phyloP scores from a whole-genome alignment of 2,329 filamentous ascomycete species.

The Fusarium succisae region DNA sequence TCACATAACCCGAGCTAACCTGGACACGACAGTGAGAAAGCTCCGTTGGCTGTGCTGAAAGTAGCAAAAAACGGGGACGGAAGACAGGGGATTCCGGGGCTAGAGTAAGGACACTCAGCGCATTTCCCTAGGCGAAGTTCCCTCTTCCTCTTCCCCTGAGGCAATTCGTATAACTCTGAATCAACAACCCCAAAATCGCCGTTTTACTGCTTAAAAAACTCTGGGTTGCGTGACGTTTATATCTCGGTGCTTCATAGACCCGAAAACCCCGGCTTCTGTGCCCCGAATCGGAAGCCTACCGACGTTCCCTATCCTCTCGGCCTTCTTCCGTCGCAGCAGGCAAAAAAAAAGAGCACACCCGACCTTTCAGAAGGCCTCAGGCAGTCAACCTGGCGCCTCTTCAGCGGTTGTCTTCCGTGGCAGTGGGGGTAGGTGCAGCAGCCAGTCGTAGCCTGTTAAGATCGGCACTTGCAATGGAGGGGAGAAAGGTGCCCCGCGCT shows the following conservation, averaged over 20 bases:
- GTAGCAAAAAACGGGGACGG: conserved; percentile 30
- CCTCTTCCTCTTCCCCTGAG: conserved; percentile 21
- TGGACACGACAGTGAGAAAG: neutral
- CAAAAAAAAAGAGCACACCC: neutral
- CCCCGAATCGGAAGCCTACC: conserved; percentile 35
- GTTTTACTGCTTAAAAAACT: neutral
- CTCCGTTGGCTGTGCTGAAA: conserved; percentile 21
- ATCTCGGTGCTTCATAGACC: conserved; percentile 11
- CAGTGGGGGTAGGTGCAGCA: conserved; percentile 28
- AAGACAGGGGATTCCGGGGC: conserved; percentile 20
- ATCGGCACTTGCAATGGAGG: conserved; percentile 42
- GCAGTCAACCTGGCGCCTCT: conserved; percentile 36
- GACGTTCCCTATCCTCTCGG: conserved; percentile 22
- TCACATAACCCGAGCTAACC: neutral
- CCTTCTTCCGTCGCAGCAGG: conserved; percentile 29
- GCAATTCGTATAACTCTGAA: conserved; percentile 26
- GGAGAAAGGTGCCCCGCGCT: conserved; percentile 43
- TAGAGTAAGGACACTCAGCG: conserved; percentile 23
- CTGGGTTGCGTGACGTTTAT: neutral
- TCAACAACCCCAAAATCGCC: conserved; percentile 10
- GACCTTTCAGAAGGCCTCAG: conserved; percentile 1
- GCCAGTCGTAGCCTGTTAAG: conserved; percentile 35
- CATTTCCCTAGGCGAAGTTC: conserved; percentile 6
- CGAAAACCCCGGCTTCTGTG: conserved; percentile 21
- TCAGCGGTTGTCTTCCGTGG: conserved; percentile 30